Conservation (phyloP, 495 filamentous ascomycete species). For the Clohesyomyces aquaticus region DNA sequence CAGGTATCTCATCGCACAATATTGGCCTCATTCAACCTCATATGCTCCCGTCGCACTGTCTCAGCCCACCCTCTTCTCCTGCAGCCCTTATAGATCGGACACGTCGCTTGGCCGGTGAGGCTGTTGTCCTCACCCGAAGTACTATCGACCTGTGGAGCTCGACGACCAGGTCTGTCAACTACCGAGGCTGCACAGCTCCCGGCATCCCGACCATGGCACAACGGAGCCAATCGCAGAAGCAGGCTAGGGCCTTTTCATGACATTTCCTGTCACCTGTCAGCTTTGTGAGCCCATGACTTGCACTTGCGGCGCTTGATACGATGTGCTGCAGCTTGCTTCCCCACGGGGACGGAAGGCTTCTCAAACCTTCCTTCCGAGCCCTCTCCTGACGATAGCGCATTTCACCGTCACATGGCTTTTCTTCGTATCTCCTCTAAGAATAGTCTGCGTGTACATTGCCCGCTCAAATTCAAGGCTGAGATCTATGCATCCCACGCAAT, state of each 20-base stretch:
- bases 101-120: conserved; percentile 3
- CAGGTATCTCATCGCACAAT: neutral
- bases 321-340: neutral
- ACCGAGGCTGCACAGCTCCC: neutral
- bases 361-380: neutral
- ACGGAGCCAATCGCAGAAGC: neutral
- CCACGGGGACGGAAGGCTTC: conserved; percentile 1
- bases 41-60: neutral
- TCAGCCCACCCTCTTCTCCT: neutral
- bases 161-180: neutral
- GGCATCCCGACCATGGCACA: neutral
- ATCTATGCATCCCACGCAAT: too few relatives aligned
- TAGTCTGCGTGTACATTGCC: too few relatives aligned
- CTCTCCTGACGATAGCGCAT: too few relatives aligned
- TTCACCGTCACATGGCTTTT: too few relatives aligned
- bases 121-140: neutral
- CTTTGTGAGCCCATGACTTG: neutral
- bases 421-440: too few relatives aligned
- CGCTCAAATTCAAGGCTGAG: too few relatives aligned
- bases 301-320: neutral
- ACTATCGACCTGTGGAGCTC: neutral
- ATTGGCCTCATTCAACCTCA: neutral
- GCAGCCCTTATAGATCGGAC: conserved; percentile 7
- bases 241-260: neutral
- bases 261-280: neutral